Base-by-base conservation (phyloP, 2,329 filamentous ascomycete genomes). In the Cercospora janseana region DNA sequence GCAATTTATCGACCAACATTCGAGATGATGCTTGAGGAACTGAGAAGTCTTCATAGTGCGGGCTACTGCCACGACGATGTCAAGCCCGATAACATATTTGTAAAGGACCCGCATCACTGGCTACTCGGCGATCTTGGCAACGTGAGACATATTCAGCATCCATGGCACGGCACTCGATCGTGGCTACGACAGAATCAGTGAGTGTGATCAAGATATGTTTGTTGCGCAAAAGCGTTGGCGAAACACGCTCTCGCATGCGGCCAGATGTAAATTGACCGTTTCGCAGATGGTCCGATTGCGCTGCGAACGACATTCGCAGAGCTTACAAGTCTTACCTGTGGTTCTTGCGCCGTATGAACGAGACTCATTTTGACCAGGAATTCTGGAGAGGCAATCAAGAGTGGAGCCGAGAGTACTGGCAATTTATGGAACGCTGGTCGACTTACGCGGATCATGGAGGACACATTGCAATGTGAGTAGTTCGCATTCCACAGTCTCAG, bases 11-110 rank as follows among this genome's bases (percentile, higher is more conserved):
- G 68, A 5, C 61, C 65, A 4, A 51, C 57, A 2, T 65, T 71
- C 34, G 46, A 64, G 21, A 20, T 48, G 7, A 47, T 69, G 3
- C 62, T 70, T 6, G 9, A 20, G 0, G 56, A 47, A 7, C 51
- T 70, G 4, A 44, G 56, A 9, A 29, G 10, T 1, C 55, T 71
- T 3, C 68, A 71, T 42, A 23, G 23, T 5, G 52, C 52, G 9
- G 65, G 66, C 10, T 65, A 62, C 31, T 70, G 69, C 52, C 69
- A 71, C 46, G 65, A 71, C 54, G 68, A 71, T 32, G 52, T 70
- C 35, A 70, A 70, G 49, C 62, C 63, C 0, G 54, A 55, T 42
- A 70, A 70, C 32, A 59, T 71, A 26, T 67, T 69, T 24, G 46
- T 66, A 6, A 29, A 54, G 38, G 52, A 58, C 7, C 26, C 52